Conservation (phyloP, 257 asterid genomes). For the Ophiorrhiza pumila region DNA sequence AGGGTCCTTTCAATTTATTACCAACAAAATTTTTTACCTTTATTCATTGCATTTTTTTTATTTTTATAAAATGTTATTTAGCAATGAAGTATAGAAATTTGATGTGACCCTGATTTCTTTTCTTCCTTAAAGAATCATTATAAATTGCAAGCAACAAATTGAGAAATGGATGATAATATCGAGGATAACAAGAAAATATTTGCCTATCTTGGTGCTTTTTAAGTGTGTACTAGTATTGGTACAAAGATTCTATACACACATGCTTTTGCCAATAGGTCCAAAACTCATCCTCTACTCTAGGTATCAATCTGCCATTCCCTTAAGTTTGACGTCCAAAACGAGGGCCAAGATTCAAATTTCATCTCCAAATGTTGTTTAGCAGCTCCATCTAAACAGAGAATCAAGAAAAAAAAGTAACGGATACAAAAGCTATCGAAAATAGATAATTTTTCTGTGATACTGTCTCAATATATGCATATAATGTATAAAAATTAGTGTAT, state of each 20-base stretch:
- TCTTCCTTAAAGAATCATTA: background rate
- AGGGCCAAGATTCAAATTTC: background rate
- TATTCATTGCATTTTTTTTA: background rate
- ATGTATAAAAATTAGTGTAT: too few species aligned
- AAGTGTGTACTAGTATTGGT: background rate
- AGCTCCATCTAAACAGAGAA: background rate
- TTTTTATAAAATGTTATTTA: background rate
- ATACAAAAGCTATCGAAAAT: too few species aligned
- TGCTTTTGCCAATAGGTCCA: conserved; percentile 21
- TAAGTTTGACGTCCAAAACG: conserved; percentile 7
- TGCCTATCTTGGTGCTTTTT: too few species aligned
- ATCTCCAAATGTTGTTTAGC: conserved; percentile 7
- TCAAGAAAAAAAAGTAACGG: background rate
- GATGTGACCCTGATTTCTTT: background rate
- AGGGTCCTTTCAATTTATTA: background rate
- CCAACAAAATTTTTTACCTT: background rate
- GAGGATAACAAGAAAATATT: too few species aligned
- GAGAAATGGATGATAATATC: too few species aligned
- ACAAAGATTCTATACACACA: background rate
- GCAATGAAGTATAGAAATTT: too few species aligned
- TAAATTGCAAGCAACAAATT: too few species aligned
- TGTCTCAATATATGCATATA: too few species aligned
- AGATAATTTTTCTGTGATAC: too few species aligned
- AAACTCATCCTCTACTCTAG: conserved; percentile 19
- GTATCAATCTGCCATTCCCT: conserved; percentile 23